Evolutionary conservation across 2,329 filamentous ascomycete species (phyloP), one percentile per base, ranked within the genome.

Genomic region (Aspergillus piperis): DNA sequence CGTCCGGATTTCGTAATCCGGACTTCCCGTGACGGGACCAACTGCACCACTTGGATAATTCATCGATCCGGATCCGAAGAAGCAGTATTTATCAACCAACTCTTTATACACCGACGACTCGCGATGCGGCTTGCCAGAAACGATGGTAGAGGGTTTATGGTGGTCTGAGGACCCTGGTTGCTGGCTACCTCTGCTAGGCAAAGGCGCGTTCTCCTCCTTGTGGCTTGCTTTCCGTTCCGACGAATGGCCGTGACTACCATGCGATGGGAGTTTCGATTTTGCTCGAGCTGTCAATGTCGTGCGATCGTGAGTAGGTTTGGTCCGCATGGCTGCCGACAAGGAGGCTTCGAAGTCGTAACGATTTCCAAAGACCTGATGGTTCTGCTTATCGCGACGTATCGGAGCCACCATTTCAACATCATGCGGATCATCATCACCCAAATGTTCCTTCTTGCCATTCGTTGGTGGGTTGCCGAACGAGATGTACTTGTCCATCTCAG

Each of bases 1-100:
- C 6, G 54, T 49, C 11, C 58, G 54, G 39, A 11, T 36, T 25
- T 8, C 44, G 3, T 48, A 42, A 15, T 61, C 59, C n/a, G 36
- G 58, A 13, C 17, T 13, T 23, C 41, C 59, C 11, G 54, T 54
- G 3, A n/a, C 23, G 15, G 57, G 42, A 19, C 39, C 51, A 32
- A 47, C 53, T 10, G 38, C 42, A 3, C 58, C 59, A 10, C 54
- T 50, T 17, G 77, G 75, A 42, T 70, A 72, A 70, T 80, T 80
- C 38, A 77, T 73, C 56, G 81, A 82, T 59, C 82, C 82, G 75
- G 81, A 83, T 59, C 82, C 82, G 75, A 81, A 84, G 87, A 98
- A 99, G 85, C 95, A 99, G 84, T 96, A 99, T 83, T 96, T 97
- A 83, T 96, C 93, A 77, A 99, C 90, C 66, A 99, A 86, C 80